Base-by-base conservation (phyloP, 768 basidiomycete species). In the Lactifluus piperatus region DNA sequence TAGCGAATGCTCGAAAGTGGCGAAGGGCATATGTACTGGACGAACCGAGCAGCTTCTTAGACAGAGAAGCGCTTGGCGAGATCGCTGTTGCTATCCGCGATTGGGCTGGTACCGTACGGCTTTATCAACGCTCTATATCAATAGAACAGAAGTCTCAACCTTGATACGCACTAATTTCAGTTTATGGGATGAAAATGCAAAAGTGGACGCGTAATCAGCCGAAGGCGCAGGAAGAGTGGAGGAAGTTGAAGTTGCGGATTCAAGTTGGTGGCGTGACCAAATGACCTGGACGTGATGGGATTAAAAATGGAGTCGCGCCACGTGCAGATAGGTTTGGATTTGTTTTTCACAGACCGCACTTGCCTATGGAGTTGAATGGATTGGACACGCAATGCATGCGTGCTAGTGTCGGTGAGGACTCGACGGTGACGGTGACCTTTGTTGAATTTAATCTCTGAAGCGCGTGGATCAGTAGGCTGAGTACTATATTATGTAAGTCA, bases 11-110 rank as follows among this genome's bases (percentile, higher is more conserved):
- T 54, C 48, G 56, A 29, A 63, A 44, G 24, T 51, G 44, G 61
- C 48, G 32, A 50, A 51, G 81, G 81, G 85, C 86, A 64, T 88
- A 86, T 68, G 75, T 89, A 16, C 79, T 92, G 34, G 91, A 94
- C 70, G 91, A 93, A 72, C 92, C 92, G 36, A 95, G 91, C 70
- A 97, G 97, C 75, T 97, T 97, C 80, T 81, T 97, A 76, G 94
- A 97, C 71, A 85, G 94, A 64, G 94, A 97, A 71, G 93, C 94
- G 20, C 77, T 97, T 20, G 94, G 94, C 64, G 94, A 94, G 60
- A 77, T 98, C 41, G 93, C 94, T 36, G 85, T 95, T 27, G 94
- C 95, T 45, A 97, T 97, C 74, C 85, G 82, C 63, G 91, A 95
- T 63, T 97, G 95, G 94, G 82, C 83, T 47, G 94, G 95, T 57